phyloP scores from a whole-genome alignment of 345 rosid genomes.

The Eucalyptus melliodora region DNA sequence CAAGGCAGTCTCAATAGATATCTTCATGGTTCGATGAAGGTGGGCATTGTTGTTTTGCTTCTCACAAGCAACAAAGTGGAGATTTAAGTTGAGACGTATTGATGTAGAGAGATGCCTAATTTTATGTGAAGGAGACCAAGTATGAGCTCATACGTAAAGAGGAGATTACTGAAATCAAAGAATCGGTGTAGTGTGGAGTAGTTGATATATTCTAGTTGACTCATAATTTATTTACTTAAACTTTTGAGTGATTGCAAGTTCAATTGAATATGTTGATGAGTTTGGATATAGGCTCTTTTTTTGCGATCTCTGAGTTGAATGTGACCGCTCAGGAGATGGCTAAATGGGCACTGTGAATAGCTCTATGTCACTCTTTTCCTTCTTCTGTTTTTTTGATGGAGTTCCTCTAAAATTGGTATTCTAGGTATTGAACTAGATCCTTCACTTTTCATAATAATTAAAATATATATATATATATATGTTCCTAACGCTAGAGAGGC shows the following conservation, averaged over 20 bases:
- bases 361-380: neutral
- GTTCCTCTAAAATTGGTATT: neutral
- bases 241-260: neutral
- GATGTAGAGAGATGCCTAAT: neutral
- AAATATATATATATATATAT: fast-evolving
- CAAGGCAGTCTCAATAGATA: neutral
- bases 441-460: neutral
- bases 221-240: neutral
- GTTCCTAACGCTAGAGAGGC: neutral
- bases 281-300: neutral
- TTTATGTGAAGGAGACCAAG: neutral
- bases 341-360: neutral
- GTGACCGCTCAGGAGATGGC: neutral
- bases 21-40: neutral
- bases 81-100: neutral
- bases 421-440: neutral
- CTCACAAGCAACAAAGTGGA: neutral
- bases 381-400: neutral
- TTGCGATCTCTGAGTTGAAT: neutral
- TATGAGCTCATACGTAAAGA: neutral
- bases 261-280: neutral
- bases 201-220: neutral
- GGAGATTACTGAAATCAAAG: too few relatives aligned
- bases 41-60: neutral
- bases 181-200: neutral